These are phyloP conservation scores for Boechera stricta DNA, from an alignment of 345 rosid species.

Conservation along the genomic window DNA sequence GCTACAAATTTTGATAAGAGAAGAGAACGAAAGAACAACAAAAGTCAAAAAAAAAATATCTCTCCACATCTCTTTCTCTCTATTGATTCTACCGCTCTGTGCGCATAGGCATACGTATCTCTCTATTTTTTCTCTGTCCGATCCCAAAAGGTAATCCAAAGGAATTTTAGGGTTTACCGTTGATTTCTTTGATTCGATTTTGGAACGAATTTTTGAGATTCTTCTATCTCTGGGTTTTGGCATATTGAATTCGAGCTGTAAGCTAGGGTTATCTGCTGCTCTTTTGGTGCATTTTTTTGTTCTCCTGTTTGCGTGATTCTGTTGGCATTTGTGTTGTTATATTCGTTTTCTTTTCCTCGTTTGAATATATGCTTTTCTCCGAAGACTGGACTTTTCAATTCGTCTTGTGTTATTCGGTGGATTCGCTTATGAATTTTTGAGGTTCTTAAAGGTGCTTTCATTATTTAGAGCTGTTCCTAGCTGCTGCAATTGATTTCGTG, in stretches of 20 bases:
- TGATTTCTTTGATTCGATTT: conserved; percentile 23
- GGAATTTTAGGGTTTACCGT: conserved; percentile 30
- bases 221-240: conserved; percentile 4
- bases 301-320: conserved; percentile 41
- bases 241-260: conserved; percentile 20
- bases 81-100: conserved; percentile 47
- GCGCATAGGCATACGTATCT: conserved; percentile 22
- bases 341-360: conserved; percentile 30
- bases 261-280: conserved; percentile 42
- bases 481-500: conserved; percentile 10
- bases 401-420: conserved; percentile 11
- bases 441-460: conserved; percentile 1
- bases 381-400: conserved; percentile 30
- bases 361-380: conserved; percentile 36
- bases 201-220: conserved; percentile 19
- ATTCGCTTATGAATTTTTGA: conserved; percentile 22
- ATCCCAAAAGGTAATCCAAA: conserved; percentile 31
- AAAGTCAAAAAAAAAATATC: conserved; percentile 31
- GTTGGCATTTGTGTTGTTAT: conserved; percentile 21
- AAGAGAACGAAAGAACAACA: conserved; percentile 11
- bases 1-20: conserved; percentile 4
- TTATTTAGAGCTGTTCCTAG: conserved; percentile 20
- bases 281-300: conserved; percentile 8
- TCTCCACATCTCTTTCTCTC: conserved; percentile 39
- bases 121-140: conserved; percentile 18